Evolutionary conservation across 2,329 filamentous ascomycete species (phyloP).

Genomic region (Penicillium decumbens): DNA sequence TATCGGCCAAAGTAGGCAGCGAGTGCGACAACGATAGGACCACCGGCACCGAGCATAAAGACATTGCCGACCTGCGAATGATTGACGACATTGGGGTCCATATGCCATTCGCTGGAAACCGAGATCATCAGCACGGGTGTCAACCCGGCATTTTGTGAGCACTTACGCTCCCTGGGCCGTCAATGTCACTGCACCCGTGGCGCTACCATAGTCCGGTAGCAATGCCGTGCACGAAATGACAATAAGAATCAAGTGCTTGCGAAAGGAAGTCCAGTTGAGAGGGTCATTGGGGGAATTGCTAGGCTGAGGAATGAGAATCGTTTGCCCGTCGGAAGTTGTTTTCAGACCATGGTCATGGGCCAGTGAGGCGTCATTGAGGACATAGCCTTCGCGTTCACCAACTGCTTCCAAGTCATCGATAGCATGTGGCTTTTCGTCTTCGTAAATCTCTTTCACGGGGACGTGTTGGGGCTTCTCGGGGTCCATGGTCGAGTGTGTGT

Average conservation of each 20-base stretch:
- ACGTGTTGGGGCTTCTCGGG: background rate
- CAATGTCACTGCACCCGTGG: constrained; percentile 40
- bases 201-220: constrained; percentile 43
- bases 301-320: constrained; percentile 39
- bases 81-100: constrained; percentile 38
- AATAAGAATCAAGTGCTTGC: constrained; percentile 36
- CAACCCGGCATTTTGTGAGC: background rate
- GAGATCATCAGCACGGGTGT: background rate
- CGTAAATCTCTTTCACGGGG: background rate
- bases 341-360: constrained; percentile 23
- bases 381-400: constrained; percentile 11
- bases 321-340: constrained; percentile 31
- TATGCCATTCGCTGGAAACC: constrained; percentile 31
- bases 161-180: constrained; percentile 34
- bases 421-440: background rate
- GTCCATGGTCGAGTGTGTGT: background rate
- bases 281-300: constrained; percentile 38
- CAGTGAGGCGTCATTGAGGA: constrained; percentile 8
- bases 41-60: constrained; percentile 44
- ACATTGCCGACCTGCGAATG: constrained; percentile 42
- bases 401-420: constrained; percentile 6
- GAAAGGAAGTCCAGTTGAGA: constrained; percentile 35
- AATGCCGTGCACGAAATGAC: constrained; percentile 39
- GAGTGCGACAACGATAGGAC: constrained; percentile 40
- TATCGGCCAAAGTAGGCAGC: constrained; percentile 44